Evolutionary conservation across 192 early-diverging fungal genomes (phyloP).

Genomic region (Rhizoclosmatium sp.): DNA sequence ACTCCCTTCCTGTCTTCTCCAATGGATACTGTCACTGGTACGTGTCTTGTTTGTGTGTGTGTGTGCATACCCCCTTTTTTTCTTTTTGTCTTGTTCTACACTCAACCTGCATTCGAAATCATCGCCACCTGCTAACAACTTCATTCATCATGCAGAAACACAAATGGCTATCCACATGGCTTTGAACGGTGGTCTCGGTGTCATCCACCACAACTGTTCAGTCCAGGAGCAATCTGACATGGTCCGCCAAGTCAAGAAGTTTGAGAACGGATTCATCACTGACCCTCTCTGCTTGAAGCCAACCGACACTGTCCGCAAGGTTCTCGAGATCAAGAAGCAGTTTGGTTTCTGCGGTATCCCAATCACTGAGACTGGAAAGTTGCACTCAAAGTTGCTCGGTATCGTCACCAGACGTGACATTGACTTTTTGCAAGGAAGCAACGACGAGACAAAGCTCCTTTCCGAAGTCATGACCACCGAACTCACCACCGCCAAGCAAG

Average conservation of each 20-base stretch:
- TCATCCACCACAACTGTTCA: conserved; percentile 98
- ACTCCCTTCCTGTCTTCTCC: conserved; percentile 94
- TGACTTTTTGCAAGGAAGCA: conserved; percentile 75
- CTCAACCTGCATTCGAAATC: neutral
- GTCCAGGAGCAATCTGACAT: conserved; percentile 96
- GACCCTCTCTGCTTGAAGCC: conserved; percentile 90
- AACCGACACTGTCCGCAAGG: conserved; percentile 82
- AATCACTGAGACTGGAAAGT: conserved; percentile 89
- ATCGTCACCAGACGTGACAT: conserved; percentile 98
- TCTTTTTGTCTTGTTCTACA: conserved; percentile 16
- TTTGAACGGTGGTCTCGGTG: conserved; percentile 92
- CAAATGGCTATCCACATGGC: conserved; percentile 99
- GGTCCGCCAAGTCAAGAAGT: conserved; percentile 94
- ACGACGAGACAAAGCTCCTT: conserved; percentile 69
- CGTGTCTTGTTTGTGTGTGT: neutral
- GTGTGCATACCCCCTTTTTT: neutral
- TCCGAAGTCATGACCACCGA: conserved; percentile 90
- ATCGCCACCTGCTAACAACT: neutral
- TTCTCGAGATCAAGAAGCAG: conserved; percentile 83
- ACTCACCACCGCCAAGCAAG: conserved; percentile 83
- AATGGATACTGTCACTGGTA: conserved; percentile 96
- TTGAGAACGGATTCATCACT: conserved; percentile 98
- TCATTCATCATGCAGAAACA: conserved; percentile 61
- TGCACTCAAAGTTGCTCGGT: conserved; percentile 89
- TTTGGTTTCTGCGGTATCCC: conserved; percentile 97